Evolutionary conservation across 495 filamentous ascomycete genomes (phyloP), one percentile per base, ranked within the genome.

Genomic region (Cudoniella acicularis): DNA sequence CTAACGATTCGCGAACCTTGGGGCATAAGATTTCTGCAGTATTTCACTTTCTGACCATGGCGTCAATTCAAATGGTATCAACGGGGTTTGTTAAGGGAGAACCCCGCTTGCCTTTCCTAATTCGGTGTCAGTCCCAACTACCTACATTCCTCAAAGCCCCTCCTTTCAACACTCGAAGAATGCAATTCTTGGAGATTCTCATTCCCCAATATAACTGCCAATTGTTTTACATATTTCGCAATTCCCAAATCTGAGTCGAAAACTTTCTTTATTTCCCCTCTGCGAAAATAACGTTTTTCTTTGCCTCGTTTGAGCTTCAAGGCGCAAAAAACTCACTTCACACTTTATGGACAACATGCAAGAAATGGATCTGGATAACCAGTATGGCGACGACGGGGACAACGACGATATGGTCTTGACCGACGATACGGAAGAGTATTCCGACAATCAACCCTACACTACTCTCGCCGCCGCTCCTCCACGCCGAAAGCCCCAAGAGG

Each of bases 81-180:
- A n/a, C n/a, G 21, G 43, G 43, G n/a, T 20, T 49, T 49, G 47
- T 13, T 4, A 3, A 49, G 13, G 9, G 47, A 36, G 6, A 6
- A 6, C 30, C 30, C 13, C 30, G 47, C 47, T 20, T 24, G 23
- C 3, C 2, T 23, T 24, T 22, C 47, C 47, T 20, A 24, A 23
- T 49, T 49, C 23, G 18, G 23, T 4, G 6, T 46, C n/a, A 3
- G 43, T 20, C 47, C 30, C 4, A 49, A 9, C 21, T 49, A 49
- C 11, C 23, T 20, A 49, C 47, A 49, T 49, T 49, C 47, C 47
- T 49, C 47, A 11, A 49, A 49, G n/a, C n/a, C n/a, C n/a, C n/a
- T n/a, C n/a, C n/a, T n/a, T n/a, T n/a, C n/a, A n/a, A n/a, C n/a
- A n/a, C 16, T 41, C 16, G 36, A 41, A 41, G 36, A 41, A 41